These are phyloP conservation scores for Viridothelium virens DNA, from an alignment of 495 filamentous ascomycete species.

Conservation along the genomic window DNA sequence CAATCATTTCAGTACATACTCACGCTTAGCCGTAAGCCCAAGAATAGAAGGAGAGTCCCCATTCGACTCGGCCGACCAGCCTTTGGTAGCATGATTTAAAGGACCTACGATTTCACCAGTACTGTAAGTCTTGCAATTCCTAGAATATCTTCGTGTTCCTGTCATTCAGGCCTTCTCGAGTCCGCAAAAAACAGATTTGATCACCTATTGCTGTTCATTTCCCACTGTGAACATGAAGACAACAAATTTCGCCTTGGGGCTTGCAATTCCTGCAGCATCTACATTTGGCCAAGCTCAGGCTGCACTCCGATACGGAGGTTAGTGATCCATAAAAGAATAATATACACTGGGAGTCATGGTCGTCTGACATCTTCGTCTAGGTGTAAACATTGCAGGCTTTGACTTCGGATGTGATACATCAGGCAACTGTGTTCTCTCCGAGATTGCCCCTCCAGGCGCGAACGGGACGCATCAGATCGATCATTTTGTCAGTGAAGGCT, in stretches of 20 bases:
- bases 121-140: neutral
- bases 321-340: neutral
- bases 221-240: neutral
- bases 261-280: neutral
- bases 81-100: neutral
- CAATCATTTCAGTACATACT: too few species aligned
- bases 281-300: neutral
- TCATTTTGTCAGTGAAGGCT: constrained; percentile 46
- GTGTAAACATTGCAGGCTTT: constrained; percentile 41
- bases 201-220: too few species aligned
- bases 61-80: neutral
- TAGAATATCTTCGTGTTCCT: neutral
- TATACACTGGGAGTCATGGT: neutral
- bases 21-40: too few species aligned
- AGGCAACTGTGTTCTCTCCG: constrained; percentile 37
- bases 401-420: constrained; percentile 48
- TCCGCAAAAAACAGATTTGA: too few species aligned
- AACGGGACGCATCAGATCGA: constrained; percentile 45
- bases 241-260: neutral
- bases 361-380: constrained; percentile 13
- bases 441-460: constrained; percentile 22
- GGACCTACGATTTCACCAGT: neutral
- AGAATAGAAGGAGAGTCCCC: too few species aligned
- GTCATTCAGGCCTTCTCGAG: too few species aligned
- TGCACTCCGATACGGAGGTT: neutral